phyloP scores from a whole-genome alignment of 2,329 filamentous ascomycete species.

The Colletotrichum sp. region DNA sequence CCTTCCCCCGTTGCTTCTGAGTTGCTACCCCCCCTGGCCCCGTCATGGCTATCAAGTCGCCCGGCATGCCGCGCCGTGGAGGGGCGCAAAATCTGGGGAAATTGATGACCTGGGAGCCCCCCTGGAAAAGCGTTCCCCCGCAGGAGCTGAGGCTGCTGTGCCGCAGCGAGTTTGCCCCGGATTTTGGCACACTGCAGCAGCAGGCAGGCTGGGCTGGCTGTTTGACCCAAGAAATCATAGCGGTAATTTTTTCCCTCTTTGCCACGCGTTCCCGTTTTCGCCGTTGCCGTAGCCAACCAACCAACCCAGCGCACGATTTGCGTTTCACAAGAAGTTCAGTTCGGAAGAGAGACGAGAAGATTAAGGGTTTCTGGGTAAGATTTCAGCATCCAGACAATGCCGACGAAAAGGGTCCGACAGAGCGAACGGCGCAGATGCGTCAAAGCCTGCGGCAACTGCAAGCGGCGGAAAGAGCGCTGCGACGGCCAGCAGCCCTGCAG shows the following conservation, averaged over 20 bases:
- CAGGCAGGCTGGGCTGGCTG: not conserved
- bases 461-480: constrained; percentile 33
- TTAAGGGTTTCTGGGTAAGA: not conserved
- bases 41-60: not conserved
- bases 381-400: constrained; percentile 17
- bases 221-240: not conserved
- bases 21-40: not conserved
- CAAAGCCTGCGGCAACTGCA: constrained; percentile 30
- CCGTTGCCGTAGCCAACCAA: not conserved
- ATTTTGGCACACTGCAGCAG: not conserved
- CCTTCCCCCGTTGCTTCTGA: not conserved
- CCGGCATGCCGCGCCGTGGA: not conserved
- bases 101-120: not conserved
- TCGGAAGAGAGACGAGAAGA: not conserved
- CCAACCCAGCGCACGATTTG: not conserved
- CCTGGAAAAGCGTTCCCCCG: not conserved
- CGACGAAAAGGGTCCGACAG: constrained; percentile 22
- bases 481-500: constrained; percentile 30
- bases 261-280: not conserved
- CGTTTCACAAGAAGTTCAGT: not conserved
- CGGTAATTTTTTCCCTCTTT: not conserved
- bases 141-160: constrained; percentile 1
- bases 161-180: not conserved
- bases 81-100: not conserved
- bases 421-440: constrained; percentile 29